Evolutionary conservation across 2,329 filamentous ascomycete species (phyloP), one percentile per base, ranked within the genome.

Genomic region (Fusarium oligoseptatum): DNA sequence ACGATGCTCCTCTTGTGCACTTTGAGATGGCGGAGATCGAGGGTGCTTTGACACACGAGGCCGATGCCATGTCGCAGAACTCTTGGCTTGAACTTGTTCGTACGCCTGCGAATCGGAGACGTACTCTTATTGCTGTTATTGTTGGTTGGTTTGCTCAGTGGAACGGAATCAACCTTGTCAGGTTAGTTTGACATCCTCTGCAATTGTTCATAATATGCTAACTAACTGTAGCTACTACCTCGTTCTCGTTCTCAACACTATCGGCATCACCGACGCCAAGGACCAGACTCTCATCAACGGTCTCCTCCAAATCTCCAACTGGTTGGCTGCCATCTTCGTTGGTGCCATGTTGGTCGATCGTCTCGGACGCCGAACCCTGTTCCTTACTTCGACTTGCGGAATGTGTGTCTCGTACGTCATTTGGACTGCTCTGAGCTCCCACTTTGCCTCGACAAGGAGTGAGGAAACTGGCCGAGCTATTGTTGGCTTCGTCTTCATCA

Each of bases 11-110:
- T 1, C 80, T 87, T 3, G 85, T 87, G 0, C 69, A 76, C 0
- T 80, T 85, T 7, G 82, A 86, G 67, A 81, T 86, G 78, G 81
- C 80, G 12, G 84, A 86, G 64, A 86, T 86, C 74, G 72, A 81
- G 22, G 70, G 80, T 27, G 79, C 82, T 39, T 45, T 85, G 52
- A 78, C 81, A 20, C 64, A 78, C 74, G 56, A 81, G 81, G 74
- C 80, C 11, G 76, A 76, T 78, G 64, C 68, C 48, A 77, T 78
- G 81, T 84, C 71, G 67, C 83, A 43, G 76, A 85, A 68, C 80
- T 84, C 68, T 69, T 75, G 80, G 29, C 81, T 85, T 66, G 81
- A 85, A 17, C 84, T 84, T 8, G 67, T 85, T 7, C 81, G 80
- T 1, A 85, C 84, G 64, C 81, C 82, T 0, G 75, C 76, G 2